Conservation (phyloP, 2,329 filamentous ascomycete genomes). For the Scedosporium apiospermum region DNA sequence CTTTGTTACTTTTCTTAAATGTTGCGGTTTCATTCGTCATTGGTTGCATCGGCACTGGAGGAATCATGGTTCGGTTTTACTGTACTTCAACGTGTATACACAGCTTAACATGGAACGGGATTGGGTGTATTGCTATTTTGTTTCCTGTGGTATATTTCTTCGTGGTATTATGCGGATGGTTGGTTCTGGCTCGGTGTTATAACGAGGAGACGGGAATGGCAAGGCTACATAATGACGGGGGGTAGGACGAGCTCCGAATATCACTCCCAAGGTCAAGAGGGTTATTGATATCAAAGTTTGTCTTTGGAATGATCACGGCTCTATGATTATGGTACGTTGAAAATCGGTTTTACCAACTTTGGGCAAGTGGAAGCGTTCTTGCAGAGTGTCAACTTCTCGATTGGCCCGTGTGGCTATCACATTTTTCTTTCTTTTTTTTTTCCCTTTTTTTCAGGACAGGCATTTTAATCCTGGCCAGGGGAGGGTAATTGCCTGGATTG, state of each 20-base stretch:
- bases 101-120: not conserved
- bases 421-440: not conserved
- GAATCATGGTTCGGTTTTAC: not conserved
- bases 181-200: not conserved
- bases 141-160: not conserved
- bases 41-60: not conserved
- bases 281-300: not conserved
- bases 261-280: not conserved
- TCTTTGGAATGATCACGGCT: not conserved
- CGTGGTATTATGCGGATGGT: not conserved
- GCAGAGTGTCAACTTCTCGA: not conserved
- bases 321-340: not conserved
- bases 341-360: not conserved
- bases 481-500: not conserved
- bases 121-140: not conserved
- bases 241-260: not conserved
- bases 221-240: not conserved
- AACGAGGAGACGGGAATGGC: not conserved
- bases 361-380: not conserved
- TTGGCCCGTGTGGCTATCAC: not conserved
- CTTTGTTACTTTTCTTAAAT: not conserved
- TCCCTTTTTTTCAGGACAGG: not conserved
- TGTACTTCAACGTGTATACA: slow-evolving; percentile 3
- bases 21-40: not conserved
- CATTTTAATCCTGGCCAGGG: not conserved